Evolutionary conservation across 768 basidiomycete genomes (phyloP), one percentile per base, ranked within the genome.

Genomic region (Suillus americanus): DNA sequence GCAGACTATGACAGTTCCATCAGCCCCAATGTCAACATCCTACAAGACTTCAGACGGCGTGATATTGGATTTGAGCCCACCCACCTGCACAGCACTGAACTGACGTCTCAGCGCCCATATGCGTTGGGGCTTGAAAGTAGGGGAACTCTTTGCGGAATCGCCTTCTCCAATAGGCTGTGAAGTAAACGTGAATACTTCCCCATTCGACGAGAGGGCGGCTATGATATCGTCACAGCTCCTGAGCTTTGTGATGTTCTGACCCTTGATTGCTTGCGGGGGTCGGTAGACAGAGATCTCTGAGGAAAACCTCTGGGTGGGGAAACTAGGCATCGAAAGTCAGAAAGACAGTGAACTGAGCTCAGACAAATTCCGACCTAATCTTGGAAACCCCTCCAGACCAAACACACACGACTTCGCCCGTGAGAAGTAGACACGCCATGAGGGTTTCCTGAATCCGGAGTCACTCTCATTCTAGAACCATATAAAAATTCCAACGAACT

Each of bases 171-270:
- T 73, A 12, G 74, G 67, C 0, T 81, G 80, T 1, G 85, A 75
- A 3, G 82, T 79, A 71, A 96, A 97, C 0, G 89, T 91, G 74
- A 94, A 98, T 3, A 98, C 85, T 73, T 98, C 97, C n/a, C 97
- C 97, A 59, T 89, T 89, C 1, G 84, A 85, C 0, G 92, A 90
- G 4, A 98, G 79, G 0, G 94, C 92, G 0, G 91, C 95, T 68
- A 98, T 93, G 1, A 84, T 79, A 48, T 89, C 88, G 23, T 95
- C 95, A 67, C 88, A 91, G 57, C 84, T 85, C 8, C 88, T 88
- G 60, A 99, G 82, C 75, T 95, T 97, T 46, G 81, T 80, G 57
- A 98, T 93, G 59, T 82, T 85, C 0, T 92, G 84, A 64, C 85
- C 88, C 66, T 85, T 85, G 41, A 85, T 75, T 14, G 90, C 87